Evolutionary conservation across 1,284 basidiomycete species (phyloP).

Genomic region (Golubevia sp.): DNA sequence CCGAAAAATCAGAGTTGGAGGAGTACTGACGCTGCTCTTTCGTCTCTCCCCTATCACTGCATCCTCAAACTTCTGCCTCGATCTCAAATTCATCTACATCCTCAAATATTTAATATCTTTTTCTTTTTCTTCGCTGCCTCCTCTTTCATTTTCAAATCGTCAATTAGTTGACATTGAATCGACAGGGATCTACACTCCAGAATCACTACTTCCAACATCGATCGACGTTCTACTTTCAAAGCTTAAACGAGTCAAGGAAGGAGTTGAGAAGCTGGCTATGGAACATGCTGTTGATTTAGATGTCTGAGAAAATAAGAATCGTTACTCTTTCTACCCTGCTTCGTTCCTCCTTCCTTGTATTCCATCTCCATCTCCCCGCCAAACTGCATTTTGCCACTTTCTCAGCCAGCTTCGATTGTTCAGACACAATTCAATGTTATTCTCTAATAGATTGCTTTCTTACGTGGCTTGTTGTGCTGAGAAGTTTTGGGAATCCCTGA

Average conservation of each 20-base stretch:
- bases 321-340: too few species aligned
- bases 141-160: slow-evolving; percentile 3
- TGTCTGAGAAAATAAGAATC: too few species aligned
- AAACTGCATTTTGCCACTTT: too few species aligned
- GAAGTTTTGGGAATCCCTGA: too few species aligned
- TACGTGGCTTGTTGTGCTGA: too few species aligned
- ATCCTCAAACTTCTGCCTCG: not conserved
- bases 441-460: too few species aligned
- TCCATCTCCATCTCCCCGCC: too few species aligned
- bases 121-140: slow-evolving; percentile 3
- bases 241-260: slow-evolving; percentile 64
- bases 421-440: too few species aligned
- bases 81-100: slow-evolving; percentile 44
- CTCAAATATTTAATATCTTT: not conserved
- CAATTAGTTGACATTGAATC: slow-evolving; percentile 82
- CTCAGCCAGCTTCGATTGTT: too few species aligned
- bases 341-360: too few species aligned
- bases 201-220: slow-evolving; percentile 81
- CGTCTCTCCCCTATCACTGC: not conserved
- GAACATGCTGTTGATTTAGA: not conserved
- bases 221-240: slow-evolving; percentile 83
- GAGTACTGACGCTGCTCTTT: too few species aligned
- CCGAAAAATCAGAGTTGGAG: too few species aligned
- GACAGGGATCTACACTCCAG: slow-evolving; percentile 82
- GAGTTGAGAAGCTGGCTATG: slow-evolving; percentile 33